Evolutionary conservation across 345 rosid species (phyloP).

Genomic region (Trapa incisa): DNA sequence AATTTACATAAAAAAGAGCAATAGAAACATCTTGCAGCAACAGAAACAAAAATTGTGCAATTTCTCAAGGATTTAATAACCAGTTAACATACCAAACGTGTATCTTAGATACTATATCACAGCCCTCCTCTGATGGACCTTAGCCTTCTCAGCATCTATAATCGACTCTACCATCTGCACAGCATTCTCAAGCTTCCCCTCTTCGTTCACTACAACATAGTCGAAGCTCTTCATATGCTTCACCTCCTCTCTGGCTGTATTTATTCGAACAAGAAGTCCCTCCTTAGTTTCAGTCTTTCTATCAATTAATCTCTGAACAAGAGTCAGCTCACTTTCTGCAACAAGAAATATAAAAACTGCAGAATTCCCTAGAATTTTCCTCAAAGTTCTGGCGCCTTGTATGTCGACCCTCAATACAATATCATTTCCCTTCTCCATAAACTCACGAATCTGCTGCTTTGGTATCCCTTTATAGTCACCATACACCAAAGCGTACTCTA

Average conservation of each 20-base stretch:
- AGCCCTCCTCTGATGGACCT: constrained; percentile 53
- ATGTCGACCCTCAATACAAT: constrained; percentile 80
- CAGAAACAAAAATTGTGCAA: not conserved
- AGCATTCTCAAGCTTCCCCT: constrained; percentile 66
- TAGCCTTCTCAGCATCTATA: constrained; percentile 90
- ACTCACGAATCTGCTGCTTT: constrained; percentile 65
- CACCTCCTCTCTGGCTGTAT: constrained; percentile 80
- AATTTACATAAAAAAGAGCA: not conserved
- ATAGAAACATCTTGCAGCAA: not conserved
- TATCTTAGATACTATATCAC: constrained; percentile 25
- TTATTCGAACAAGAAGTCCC: constrained; percentile 63
- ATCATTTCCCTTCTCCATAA: constrained; percentile 57
- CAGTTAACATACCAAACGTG: not conserved
- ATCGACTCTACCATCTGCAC: constrained; percentile 55
- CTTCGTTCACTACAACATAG: constrained; percentile 71
- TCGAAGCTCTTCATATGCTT: constrained; percentile 53
- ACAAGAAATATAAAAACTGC: constrained; percentile 71
- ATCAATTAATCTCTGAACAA: constrained; percentile 74
- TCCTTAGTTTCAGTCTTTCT: constrained; percentile 75
- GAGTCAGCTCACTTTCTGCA: constrained; percentile 71
- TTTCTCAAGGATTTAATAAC: not conserved
- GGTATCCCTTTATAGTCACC: constrained; percentile 95
- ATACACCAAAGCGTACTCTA: constrained; percentile 80
- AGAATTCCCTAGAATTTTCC: constrained; percentile 55
- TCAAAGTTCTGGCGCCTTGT: constrained; percentile 69